Evolutionary conservation across 2,329 filamentous ascomycete species (phyloP).

Genomic region (Conoideocrella luteorostrata): DNA sequence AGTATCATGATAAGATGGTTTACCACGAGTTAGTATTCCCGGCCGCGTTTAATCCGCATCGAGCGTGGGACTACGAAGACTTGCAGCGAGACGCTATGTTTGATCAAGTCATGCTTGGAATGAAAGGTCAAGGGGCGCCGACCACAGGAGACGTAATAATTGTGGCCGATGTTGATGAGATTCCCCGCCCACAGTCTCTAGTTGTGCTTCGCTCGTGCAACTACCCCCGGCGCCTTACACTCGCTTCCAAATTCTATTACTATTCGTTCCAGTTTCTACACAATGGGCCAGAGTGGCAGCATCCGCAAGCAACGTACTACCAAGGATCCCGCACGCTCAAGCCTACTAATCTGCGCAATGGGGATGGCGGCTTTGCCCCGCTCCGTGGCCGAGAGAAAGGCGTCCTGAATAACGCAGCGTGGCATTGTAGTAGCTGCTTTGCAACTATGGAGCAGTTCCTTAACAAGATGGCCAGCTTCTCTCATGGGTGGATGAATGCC

Average conservation of each 20-base stretch:
- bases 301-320: conserved; percentile 55
- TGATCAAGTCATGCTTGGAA: conserved; percentile 45
- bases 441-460: conserved; percentile 47
- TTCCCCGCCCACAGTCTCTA: conserved; percentile 45
- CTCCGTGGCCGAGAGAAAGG: conserved; percentile 35
- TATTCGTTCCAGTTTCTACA: conserved; percentile 50
- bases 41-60: conserved; percentile 27
- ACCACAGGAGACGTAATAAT: conserved; percentile 47
- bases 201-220: conserved; percentile 42
- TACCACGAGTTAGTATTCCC: conserved; percentile 47
- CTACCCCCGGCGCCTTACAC: conserved; percentile 46
- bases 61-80: conserved; percentile 46
- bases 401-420: conserved; percentile 43
- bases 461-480: conserved; percentile 51
- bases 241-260: conserved; percentile 48
- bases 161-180: conserved; percentile 56
- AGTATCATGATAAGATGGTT: conserved; percentile 55
- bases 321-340: conserved; percentile 37
- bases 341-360: conserved; percentile 47
- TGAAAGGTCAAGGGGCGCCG: conserved; percentile 36
- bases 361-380: conserved; percentile 33
- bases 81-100: conserved; percentile 52
- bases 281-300: conserved; percentile 38
- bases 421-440: conserved; percentile 60
- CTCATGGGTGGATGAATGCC: conserved; percentile 47